Conservation (phyloP, 306 rosid genomes). For the Senna siamea region DNA sequence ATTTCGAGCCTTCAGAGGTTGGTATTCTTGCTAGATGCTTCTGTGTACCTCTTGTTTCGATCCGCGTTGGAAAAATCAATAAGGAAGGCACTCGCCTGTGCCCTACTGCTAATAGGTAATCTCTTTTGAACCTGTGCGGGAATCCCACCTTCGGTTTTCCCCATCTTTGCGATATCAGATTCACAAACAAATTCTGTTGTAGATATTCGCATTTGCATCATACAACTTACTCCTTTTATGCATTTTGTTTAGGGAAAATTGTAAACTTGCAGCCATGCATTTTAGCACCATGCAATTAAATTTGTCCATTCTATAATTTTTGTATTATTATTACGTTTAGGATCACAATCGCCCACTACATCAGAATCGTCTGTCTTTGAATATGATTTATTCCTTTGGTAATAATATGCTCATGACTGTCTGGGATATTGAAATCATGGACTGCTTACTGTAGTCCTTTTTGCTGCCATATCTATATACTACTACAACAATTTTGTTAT, state of each 20-base stretch:
- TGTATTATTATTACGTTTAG: too few relatives aligned
- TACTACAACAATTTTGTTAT: not conserved
- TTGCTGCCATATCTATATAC: not conserved
- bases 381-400: not conserved
- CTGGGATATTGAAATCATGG: not conserved
- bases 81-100: conserved; percentile 71
- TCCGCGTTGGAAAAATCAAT: conserved; percentile 83
- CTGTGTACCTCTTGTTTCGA: conserved; percentile 90
- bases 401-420: not conserved
- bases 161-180: not conserved
- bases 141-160: not conserved
- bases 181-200: not conserved
- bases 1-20: conserved; percentile 94
- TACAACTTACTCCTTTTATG: too few relatives aligned
- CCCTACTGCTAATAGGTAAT: conserved; percentile 78
- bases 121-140: conserved; percentile 11
- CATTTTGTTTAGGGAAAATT: not conserved
- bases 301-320: too few relatives aligned
- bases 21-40: conserved; percentile 96
- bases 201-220: not conserved
- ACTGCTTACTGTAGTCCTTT: not conserved
- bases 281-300: not conserved
- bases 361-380: not conserved
- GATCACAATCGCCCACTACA: too few relatives aligned
- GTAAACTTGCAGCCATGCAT: not conserved